Conservation (phyloP, 2,329 filamentous ascomycete species). For the Hypoxylon sp. region DNA sequence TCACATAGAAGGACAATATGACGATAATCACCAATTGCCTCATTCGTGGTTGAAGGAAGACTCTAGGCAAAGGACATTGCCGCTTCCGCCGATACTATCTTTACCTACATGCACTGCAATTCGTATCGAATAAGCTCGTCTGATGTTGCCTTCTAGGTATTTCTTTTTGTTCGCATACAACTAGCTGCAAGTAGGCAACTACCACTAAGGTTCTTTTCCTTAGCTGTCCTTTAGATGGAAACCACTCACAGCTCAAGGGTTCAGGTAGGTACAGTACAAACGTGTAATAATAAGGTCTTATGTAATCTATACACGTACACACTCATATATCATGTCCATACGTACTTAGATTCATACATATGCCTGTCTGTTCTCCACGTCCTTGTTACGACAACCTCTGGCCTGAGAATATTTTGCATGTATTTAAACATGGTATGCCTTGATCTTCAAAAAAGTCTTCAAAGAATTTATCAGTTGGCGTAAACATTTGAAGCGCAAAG, state of each 20-base stretch:
- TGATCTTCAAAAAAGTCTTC: neutral
- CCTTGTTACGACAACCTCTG: neutral
- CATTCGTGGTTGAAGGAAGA: conserved; percentile 29
- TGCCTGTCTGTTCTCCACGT: conserved; percentile 2
- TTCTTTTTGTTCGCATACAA: conserved; percentile 2
- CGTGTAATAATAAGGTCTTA: conserved; percentile 10
- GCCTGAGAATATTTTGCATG: neutral
- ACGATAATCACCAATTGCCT: conserved; percentile 22
- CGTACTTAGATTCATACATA: neutral
- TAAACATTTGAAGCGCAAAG: conserved; percentile 13
- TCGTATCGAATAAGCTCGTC: conserved; percentile 24
- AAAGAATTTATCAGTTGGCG: neutral
- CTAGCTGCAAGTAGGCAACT: conserved; percentile 6
- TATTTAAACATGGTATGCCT: neutral
- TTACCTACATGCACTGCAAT: conserved; percentile 15
- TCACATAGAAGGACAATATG: conserved; percentile 13
- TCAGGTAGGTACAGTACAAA: conserved; percentile 12
- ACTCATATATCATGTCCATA: conserved; percentile 2
- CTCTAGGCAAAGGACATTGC: conserved; percentile 21
- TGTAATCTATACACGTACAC: conserved; percentile 16
- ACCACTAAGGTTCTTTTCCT: conserved; percentile 9
- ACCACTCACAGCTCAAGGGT: conserved; percentile 9
- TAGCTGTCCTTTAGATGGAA: conserved; percentile 3
- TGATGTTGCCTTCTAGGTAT: conserved; percentile 20
- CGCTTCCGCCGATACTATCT: conserved; percentile 18